Evolutionary conservation across 2,329 filamentous ascomycete species (phyloP).

Genomic region (Sporothrix brasiliensis): DNA sequence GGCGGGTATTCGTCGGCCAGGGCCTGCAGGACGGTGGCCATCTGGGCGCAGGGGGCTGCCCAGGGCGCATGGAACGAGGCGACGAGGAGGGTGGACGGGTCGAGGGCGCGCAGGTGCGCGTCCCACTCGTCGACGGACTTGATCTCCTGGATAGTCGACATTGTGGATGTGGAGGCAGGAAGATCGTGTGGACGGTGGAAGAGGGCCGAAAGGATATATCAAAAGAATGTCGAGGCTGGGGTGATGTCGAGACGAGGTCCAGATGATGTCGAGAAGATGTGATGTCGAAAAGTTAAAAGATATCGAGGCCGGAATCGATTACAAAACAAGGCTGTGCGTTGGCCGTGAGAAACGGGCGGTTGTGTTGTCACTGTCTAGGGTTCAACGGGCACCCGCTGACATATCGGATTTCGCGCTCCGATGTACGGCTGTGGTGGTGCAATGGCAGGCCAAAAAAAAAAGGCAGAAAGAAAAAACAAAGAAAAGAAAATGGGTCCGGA

Average conservation of each 20-base stretch:
- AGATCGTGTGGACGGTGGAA: not conserved
- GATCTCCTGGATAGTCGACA: conserved; percentile 80
- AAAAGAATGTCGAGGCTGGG: not conserved
- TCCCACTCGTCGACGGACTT: conserved; percentile 73
- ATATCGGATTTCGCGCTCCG: conserved; percentile 33
- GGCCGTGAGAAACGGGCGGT: not conserved
- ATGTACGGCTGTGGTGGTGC: conserved; percentile 31
- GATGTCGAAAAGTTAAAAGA: not conserved
- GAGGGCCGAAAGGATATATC: not conserved
- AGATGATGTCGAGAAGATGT: not conserved
- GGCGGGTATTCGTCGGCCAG: conserved; percentile 84
- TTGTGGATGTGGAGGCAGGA: conserved; percentile 44
- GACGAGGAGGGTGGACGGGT: conserved; percentile 72
- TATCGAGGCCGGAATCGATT: not conserved
- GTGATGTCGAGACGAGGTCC: not conserved
- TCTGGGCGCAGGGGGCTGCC: conserved; percentile 94
- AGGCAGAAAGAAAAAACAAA: conserved; percentile 16
- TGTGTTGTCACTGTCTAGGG: conserved; percentile 8
- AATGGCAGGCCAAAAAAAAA: not conserved
- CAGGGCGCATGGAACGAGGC: conserved; percentile 96
- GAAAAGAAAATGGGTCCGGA: conserved; percentile 8
- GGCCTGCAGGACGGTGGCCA: conserved; percentile 81
- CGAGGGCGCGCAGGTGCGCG: conserved; percentile 65
- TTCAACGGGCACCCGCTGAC: conserved; percentile 30
- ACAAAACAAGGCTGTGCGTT: conserved; percentile 14